phyloP scores from a whole-genome alignment of 1,139 yeast genomes.

The Suhomyces guaymorum region DNA sequence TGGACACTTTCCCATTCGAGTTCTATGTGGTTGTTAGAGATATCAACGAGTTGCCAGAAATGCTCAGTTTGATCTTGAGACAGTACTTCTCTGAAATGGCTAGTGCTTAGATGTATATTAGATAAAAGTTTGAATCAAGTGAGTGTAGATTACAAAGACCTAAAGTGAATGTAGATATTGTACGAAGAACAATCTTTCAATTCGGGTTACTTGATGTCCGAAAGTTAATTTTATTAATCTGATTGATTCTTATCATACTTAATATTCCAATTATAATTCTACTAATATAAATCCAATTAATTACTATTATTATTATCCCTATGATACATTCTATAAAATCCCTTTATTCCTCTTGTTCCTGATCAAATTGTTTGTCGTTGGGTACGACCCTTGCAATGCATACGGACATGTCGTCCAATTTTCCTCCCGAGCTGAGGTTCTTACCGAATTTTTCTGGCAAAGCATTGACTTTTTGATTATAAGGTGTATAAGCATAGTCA shows the following conservation, averaged over 20 bases:
- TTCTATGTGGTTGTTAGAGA: constrained; percentile 92
- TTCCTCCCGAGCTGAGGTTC: constrained; percentile 51
- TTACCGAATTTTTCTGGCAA: constrained; percentile 38
- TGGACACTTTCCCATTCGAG: constrained; percentile 95
- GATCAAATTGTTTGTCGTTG: constrained; percentile 20
- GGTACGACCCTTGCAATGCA: constrained; percentile 48
- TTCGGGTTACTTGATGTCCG: no score
- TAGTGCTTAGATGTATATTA: constrained; percentile 19
- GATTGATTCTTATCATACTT: no score
- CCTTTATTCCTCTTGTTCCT: no score
- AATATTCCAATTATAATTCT: no score
- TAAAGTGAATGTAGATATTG: no score
- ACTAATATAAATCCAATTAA: no score
- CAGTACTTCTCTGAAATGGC: constrained; percentile 81
- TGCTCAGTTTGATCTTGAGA: constrained; percentile 83
- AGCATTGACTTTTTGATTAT: constrained; percentile 52
- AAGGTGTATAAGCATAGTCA: constrained; percentile 56
- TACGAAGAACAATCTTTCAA: no score
- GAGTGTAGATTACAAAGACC: neutral
- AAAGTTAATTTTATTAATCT: no score
- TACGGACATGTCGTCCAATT: constrained; percentile 56
- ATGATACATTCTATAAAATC: neutral
- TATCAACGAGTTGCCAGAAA: constrained; percentile 86
- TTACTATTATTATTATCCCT: neutral
- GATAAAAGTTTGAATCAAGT: neutral